Conservation (phyloP, 2,329 filamentous ascomycete genomes). For the Sodiomyces alkalinus region DNA sequence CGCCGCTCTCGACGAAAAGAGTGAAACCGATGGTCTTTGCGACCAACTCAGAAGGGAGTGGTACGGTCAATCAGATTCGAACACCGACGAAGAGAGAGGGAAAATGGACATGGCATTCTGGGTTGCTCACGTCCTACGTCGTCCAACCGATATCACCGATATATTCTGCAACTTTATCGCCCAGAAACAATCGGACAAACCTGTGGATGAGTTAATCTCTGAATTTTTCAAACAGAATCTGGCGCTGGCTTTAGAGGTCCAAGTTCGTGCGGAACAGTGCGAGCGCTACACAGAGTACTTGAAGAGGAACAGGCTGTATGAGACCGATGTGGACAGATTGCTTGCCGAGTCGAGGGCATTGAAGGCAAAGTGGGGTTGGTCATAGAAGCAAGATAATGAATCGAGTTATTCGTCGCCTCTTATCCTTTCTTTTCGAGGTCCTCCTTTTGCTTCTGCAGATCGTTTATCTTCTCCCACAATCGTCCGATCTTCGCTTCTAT, state of each 20-base stretch:
- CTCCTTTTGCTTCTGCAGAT: neutral
- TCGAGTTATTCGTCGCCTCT: too few species aligned
- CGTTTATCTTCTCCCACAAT: too few species aligned
- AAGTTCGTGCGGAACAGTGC: constrained; percentile 6
- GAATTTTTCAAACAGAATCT: constrained; percentile 7
- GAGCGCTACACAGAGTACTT: constrained; percentile 9
- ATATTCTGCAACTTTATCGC: constrained; percentile 7
- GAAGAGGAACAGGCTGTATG: constrained; percentile 8
- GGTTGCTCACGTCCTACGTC: constrained; percentile 7
- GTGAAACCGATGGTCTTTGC: constrained; percentile 1
- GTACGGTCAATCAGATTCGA: constrained; percentile 4
- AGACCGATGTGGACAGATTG: constrained; percentile 5
- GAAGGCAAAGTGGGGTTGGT: constrained; percentile 7
- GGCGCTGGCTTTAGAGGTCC: constrained; percentile 5
- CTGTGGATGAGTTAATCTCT: constrained; percentile 4
- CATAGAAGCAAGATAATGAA: too few species aligned
- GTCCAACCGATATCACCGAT: constrained; percentile 5
- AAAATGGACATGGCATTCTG: constrained; percentile 5
- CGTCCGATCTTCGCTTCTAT: too few species aligned
- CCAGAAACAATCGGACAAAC: constrained; percentile 2
- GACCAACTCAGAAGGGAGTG: constrained; percentile 6
- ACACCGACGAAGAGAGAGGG: too few species aligned
- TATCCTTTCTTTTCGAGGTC: neutral
- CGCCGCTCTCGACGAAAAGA: constrained; percentile 5
- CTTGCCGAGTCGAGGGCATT: constrained; percentile 6